Percentiles rank a stretch among this genome's conserved stretches.
Conservation (phyloP, 768 basidiomycete species). For the Lentinula aciculospora region DNA sequence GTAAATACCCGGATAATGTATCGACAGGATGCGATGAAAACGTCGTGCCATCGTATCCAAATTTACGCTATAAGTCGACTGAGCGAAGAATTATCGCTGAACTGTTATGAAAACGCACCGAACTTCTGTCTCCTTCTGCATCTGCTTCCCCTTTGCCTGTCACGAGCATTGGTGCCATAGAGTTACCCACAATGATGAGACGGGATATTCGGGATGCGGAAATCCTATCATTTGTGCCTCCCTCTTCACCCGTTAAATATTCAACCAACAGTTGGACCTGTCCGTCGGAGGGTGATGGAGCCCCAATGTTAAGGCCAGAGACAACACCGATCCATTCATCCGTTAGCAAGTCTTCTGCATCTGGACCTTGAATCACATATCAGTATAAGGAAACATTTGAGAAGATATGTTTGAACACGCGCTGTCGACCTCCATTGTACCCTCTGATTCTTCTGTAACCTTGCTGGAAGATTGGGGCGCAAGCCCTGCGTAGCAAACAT, state of each 20-base stretch:
- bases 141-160: slow-evolving; percentile 24
- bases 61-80: slow-evolving; percentile 44
- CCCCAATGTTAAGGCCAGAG: slow-evolving; percentile 82
- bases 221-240: slow-evolving; percentile 59
- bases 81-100: slow-evolving; percentile 5
- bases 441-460: slow-evolving; percentile 18
- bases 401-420: slow-evolving; percentile 17
- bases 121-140: slow-evolving; percentile 38
- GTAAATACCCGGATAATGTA: slow-evolving; percentile 61
- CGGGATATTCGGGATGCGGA: slow-evolving; percentile 72
- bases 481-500: slow-evolving; percentile 80
- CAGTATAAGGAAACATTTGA: background rate
- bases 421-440: slow-evolving; percentile 72
- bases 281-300: slow-evolving; percentile 54
- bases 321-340: slow-evolving; percentile 82
- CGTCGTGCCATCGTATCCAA: slow-evolving; percentile 55
- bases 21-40: slow-evolving; percentile 75
- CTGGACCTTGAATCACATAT: background rate
- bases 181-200: slow-evolving; percentile 88
- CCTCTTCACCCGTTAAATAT: slow-evolving; percentile 80
- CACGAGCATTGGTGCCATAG: slow-evolving; percentile 49
- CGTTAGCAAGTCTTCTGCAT: slow-evolving; percentile 13
- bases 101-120: slow-evolving; percentile 33
- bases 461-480: slow-evolving; percentile 51
- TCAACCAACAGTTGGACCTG: slow-evolving; percentile 86